phyloP scores from a whole-genome alignment of 2,329 filamentous ascomycete species.

The Fonsecaea monophora region DNA sequence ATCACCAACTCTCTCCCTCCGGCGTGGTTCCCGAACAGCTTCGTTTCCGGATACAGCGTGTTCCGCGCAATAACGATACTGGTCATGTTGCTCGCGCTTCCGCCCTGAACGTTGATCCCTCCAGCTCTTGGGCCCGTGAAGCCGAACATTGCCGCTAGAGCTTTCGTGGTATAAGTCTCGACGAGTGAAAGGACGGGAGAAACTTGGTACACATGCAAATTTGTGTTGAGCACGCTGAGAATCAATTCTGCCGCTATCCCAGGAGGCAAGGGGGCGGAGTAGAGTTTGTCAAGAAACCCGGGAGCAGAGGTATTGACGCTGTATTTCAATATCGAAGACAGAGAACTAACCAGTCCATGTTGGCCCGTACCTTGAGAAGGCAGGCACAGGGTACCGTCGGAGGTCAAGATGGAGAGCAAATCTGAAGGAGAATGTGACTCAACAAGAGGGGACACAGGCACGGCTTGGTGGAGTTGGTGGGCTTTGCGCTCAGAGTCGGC shows the following conservation, averaged over 20 bases:
- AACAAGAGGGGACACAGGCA: conserved; percentile 65
- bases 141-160: conserved; percentile 78
- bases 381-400: conserved; percentile 50
- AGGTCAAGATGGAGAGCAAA: conserved; percentile 60
- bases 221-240: conserved; percentile 87
- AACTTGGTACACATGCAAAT: conserved; percentile 91
- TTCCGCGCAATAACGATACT: conserved; percentile 89
- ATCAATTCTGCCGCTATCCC: conserved; percentile 86
- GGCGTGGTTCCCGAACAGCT: conserved; percentile 69
- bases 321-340: conserved; percentile 76
- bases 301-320: conserved; percentile 99
- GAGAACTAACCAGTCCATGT: conserved; percentile 73
- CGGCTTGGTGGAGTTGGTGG: conserved; percentile 52
- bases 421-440: conserved; percentile 66
- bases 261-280: conserved; percentile 86
- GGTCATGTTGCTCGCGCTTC: conserved; percentile 82
- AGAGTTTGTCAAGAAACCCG: conserved; percentile 94
- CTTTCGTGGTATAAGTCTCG: conserved; percentile 79
- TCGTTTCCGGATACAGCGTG: conserved; percentile 79
- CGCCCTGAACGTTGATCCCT: conserved; percentile 79
- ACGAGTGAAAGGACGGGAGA: conserved; percentile 86
- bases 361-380: conserved; percentile 67
- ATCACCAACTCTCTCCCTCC: conserved; percentile 69
- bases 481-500: conserved; percentile 47
- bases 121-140: conserved; percentile 71